Base-by-base conservation (phyloP, 352 stramenopile genomes). In the Salisapilia sapeloensis region DNA sequence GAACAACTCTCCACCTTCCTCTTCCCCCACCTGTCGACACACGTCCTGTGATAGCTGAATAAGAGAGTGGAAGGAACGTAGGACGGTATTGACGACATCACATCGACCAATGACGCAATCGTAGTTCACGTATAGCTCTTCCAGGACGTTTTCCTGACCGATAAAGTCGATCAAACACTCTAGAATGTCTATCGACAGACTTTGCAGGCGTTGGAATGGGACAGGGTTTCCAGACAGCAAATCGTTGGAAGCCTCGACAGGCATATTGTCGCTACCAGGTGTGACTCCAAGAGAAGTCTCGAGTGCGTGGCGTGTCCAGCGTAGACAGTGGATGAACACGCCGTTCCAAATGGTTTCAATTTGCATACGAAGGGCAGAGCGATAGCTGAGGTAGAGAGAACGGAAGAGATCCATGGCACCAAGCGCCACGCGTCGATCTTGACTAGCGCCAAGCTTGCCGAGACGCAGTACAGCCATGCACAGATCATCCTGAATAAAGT, bases 41-140 rank as follows among this genome's bases (percentile, higher is more conserved):
- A 65, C 60, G 14, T 50, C 31, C 28, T 82, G 71, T 0, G 64
- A 80, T 21, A 80, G 56, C 6, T 61, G 50, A 1, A 60, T 53
- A n/a, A 62, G 80, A 90, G 32, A 99, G 75, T 4, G 81, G 57
- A 35, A 97, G 92, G 50, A 98, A 98, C 4, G n/a, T n/a, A n/a
- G n/a, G n/a, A 99, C 50, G 33, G 95, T 97, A 16, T 80, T 56
- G 21, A 56, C 74, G 14, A 86, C 41, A 34, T 86, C 66, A 10
- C 86, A 96, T 44, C 94, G 96, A 30, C 96, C 81, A n/a, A 94
- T 75, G 43, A 97, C 92, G 46, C 93, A 99, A 57, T 99, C 95
- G 57, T 99, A 99, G 48, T 98, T 98, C 20, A 96, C 76, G 46
- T 98, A 99, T 8, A 99, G 45, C 50, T 99, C 94, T 4, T 92